Conservation (phyloP, 108 stramenopile species). For the Nitzschia putrida region DNA sequence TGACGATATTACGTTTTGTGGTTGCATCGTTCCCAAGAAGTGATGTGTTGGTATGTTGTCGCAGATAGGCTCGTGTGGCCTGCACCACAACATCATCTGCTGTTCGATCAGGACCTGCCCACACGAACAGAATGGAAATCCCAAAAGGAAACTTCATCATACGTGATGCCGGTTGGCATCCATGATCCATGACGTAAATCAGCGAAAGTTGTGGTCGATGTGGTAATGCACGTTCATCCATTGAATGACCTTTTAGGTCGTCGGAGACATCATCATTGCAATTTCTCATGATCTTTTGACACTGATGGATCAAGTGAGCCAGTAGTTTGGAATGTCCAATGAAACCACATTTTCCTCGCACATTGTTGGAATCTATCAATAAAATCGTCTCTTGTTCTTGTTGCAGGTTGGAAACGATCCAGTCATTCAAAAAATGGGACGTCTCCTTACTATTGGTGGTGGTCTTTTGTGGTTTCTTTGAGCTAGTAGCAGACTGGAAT, state of each 20-base stretch:
- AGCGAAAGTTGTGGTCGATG: not conserved
- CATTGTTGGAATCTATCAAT: constrained; percentile 37
- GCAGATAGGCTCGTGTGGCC: constrained; percentile 4
- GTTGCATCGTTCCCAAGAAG: no score
- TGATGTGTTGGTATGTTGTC: no score
- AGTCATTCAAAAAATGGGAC: constrained; percentile 10
- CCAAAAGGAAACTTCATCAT: not conserved
- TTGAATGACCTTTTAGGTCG: no score
- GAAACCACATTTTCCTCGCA: constrained; percentile 29
- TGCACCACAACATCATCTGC: constrained; percentile 42
- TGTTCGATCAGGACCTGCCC: constrained; percentile 33
- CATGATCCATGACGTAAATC: constrained; percentile 31
- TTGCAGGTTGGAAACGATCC: constrained; percentile 13
- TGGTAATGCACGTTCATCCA: no score
- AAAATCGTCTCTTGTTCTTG: constrained; percentile 5
- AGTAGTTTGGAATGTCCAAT: constrained; percentile 22
- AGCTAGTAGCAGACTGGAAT: no score
- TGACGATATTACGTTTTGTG: no score
- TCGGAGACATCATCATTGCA: no score
- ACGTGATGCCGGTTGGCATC: constrained; percentile 7
- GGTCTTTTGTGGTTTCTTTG: no score
- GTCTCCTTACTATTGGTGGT: no score
- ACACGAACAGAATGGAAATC: constrained; percentile 12
- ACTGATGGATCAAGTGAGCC: not conserved
- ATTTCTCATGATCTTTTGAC: no score